Conservation (phyloP, 495 filamentous ascomycete genomes). For the Delitschia confertaspora region DNA sequence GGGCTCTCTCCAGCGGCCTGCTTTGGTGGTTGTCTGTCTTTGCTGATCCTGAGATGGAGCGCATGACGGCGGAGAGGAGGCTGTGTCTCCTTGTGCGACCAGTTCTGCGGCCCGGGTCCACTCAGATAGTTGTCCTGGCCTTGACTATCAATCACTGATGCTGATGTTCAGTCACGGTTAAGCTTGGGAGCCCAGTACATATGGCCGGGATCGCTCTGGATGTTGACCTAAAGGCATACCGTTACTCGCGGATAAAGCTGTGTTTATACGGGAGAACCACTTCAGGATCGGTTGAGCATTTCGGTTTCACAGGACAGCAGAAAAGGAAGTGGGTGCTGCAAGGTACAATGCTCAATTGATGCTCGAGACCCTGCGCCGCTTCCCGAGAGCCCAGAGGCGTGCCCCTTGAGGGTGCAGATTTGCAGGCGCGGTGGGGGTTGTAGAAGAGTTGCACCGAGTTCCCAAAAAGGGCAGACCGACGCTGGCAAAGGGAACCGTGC, state of each 20-base stretch:
- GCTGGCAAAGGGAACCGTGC: too few relatives aligned
- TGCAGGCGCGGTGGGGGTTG: constrained; percentile 8
- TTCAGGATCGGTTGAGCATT: constrained; percentile 12
- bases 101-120: constrained; percentile 8
- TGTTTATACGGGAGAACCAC: too few relatives aligned
- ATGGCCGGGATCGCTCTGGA: constrained; percentile 1
- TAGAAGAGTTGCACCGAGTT: too few relatives aligned
- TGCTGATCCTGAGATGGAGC: too few relatives aligned
- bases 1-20: too few relatives aligned
- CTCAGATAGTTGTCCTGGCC: constrained; percentile 7
- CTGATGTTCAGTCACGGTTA: constrained; percentile 5
- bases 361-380: constrained; percentile 6
- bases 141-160: constrained; percentile 5
- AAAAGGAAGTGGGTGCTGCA: constrained; percentile 18
- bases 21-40: too few relatives aligned
- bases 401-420: constrained; percentile 26
- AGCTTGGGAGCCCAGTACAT: constrained; percentile 1
- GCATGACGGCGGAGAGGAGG: constrained; percentile 17
- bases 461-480: too few relatives aligned
- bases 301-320: too few relatives aligned
- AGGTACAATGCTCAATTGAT: constrained; percentile 19
- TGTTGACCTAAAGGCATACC: constrained; percentile 3
- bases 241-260: constrained; percentile 20
- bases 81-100: constrained; percentile 25
- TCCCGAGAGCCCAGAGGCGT: constrained; percentile 24